phyloP scores from a whole-genome alignment of 768 basidiomycete genomes.

The Boletellus ananiceps region DNA sequence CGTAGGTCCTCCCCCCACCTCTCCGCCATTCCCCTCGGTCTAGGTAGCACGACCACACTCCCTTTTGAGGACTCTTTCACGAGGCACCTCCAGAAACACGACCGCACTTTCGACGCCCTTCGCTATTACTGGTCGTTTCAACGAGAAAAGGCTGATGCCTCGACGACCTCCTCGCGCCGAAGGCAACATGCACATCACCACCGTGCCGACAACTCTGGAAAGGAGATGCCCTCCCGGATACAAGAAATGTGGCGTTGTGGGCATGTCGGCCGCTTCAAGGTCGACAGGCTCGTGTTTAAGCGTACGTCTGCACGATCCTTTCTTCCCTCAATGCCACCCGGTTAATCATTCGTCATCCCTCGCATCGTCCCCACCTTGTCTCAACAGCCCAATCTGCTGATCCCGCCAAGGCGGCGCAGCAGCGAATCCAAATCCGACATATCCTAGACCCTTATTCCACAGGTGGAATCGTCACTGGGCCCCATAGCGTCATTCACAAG shows the following conservation, averaged over 20 bases:
- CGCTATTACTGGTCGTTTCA: constrained; percentile 56
- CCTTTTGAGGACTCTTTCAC: constrained; percentile 39
- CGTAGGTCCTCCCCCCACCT: constrained; percentile 26
- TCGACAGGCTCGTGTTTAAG: constrained; percentile 41
- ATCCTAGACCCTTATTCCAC: constrained; percentile 47
- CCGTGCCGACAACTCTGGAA: constrained; percentile 12
- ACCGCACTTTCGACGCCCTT: constrained; percentile 41
- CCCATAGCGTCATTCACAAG: constrained; percentile 69
- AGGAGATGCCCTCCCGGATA: constrained; percentile 20
- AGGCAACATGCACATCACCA: constrained; percentile 18
- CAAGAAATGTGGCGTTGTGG: constrained; percentile 68
- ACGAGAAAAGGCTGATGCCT: constrained; percentile 44
- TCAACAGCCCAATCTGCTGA: constrained; percentile 38
- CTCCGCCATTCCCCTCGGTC: constrained; percentile 14
- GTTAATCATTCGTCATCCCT: background rate
- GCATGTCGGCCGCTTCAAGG: constrained; percentile 59
- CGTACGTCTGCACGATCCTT: constrained; percentile 28
- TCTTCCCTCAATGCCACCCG: constrained; percentile 13
- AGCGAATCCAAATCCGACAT: constrained; percentile 61
- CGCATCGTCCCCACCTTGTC: background rate
- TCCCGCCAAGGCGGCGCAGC: constrained; percentile 56
- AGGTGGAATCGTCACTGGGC: constrained; percentile 45
- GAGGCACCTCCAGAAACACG: constrained; percentile 33
- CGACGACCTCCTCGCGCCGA: constrained; percentile 21
- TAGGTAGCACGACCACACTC: constrained; percentile 34